A percentile compares a stretch with the other conserved stretches of the same genome.
These are phyloP conservation scores for Podospora australis DNA, from an alignment of 495 filamentous ascomycete species.

Conservation along the genomic window DNA sequence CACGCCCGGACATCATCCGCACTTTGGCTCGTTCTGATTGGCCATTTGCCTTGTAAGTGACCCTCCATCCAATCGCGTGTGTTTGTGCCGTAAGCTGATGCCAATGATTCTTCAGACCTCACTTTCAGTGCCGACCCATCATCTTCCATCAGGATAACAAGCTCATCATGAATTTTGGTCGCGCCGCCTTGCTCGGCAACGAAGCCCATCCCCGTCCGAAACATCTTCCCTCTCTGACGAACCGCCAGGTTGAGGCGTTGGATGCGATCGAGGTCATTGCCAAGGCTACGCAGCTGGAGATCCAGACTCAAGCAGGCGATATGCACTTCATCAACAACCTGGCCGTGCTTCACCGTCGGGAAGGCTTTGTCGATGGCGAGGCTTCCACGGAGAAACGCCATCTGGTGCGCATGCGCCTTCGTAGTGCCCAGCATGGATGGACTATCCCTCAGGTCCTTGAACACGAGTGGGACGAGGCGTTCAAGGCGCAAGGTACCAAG, in stretches of 20 bases:
- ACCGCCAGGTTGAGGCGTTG: slow-evolving; percentile 54
- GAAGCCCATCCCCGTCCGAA: slow-evolving; percentile 46
- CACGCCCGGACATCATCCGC: slow-evolving; percentile 56
- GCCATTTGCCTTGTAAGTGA: slow-evolving; percentile 55
- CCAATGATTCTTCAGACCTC: slow-evolving; percentile 29
- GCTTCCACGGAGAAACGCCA: slow-evolving; percentile 37
- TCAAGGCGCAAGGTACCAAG: slow-evolving; percentile 31
- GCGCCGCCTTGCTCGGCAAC: slow-evolving; percentile 52
- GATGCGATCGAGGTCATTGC: slow-evolving; percentile 58
- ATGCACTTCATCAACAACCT: slow-evolving; percentile 74
- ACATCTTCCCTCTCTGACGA: slow-evolving; percentile 49
- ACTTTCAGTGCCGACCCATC: slow-evolving; percentile 48
- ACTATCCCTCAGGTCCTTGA: slow-evolving; percentile 36
- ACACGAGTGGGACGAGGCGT: slow-evolving; percentile 41
- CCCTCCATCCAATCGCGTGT: not conserved
- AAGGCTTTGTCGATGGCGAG: slow-evolving; percentile 50
- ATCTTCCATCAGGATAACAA: slow-evolving; percentile 50
- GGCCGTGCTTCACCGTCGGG: slow-evolving; percentile 59
- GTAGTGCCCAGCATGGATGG: slow-evolving; percentile 40
- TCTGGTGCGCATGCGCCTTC: slow-evolving; percentile 46
- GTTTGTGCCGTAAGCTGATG: slow-evolving; percentile 2
- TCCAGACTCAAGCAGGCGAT: slow-evolving; percentile 55
- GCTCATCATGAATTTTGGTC: slow-evolving; percentile 56
- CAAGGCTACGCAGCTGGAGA: slow-evolving; percentile 46
- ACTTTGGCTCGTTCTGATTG: slow-evolving; percentile 52